Conservation (phyloP, 768 basidiomycete species). For the Pleurotus salmoneostramineus region DNA sequence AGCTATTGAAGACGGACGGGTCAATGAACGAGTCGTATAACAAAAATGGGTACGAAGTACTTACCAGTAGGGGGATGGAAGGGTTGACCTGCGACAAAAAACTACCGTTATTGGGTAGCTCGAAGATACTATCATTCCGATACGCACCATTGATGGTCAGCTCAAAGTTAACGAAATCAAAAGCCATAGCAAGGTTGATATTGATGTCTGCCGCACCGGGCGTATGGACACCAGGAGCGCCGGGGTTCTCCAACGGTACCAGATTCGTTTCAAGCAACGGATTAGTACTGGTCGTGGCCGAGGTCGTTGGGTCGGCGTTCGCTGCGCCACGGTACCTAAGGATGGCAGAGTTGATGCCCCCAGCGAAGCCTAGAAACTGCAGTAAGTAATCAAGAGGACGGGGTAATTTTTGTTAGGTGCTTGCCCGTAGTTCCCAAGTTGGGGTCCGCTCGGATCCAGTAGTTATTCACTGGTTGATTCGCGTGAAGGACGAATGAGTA, state of each 20-base stretch:
- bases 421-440: slow-evolving; percentile 23
- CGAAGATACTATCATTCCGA: background rate
- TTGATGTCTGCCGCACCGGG: slow-evolving; percentile 1
- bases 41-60: background rate
- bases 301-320: background rate
- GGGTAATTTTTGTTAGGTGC: slow-evolving; percentile 3
- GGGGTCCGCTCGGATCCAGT: slow-evolving; percentile 36
- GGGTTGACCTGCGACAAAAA: background rate
- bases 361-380: background rate
- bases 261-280: slow-evolving; percentile 1
- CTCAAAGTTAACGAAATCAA: background rate
- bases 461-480: slow-evolving; percentile 32
- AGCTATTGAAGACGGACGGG: slow-evolving; percentile 24
- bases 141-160: background rate
- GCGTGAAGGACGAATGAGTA: slow-evolving; percentile 39
- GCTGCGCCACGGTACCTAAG: slow-evolving; percentile 1
- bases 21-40: background rate
- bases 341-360: slow-evolving; percentile 8
- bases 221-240: background rate
- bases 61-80: background rate
- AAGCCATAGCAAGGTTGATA: background rate
- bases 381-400: background rate
- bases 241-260: background rate
- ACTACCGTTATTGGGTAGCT: background rate
- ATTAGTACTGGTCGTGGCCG: background rate